Base-by-base conservation (phyloP, 116 monocot genomes). In the Trichopus zeylanicus region DNA sequence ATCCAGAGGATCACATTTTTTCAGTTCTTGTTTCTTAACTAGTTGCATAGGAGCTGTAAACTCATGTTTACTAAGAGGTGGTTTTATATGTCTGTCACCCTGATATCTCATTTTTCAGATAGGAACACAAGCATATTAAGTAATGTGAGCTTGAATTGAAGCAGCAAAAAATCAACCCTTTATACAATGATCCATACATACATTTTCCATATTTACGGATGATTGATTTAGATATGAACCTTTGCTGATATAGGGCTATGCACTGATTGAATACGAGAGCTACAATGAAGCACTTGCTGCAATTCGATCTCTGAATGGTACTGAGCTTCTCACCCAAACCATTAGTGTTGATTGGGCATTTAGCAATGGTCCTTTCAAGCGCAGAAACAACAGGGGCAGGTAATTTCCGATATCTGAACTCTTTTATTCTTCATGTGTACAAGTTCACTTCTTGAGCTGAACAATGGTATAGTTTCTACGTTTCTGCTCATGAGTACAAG, bases 291-390 rank as follows among this genome's bases (percentile, higher is more conserved):
- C 92, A 31, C 67, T 72, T 22, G 63, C 73, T 65, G 92, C 92
- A 27, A 88, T 92, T 52, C 61, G 68, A 63, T 26, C 68, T 46
- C 52, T 93, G 71, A 81, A 93, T 74, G 92, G 81, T 51, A 51
- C 88, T 23, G 84, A 73, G 63, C 73, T 92, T 47, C 71, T 87
- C 26, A 75, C 61, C 23, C 82, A 86, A 57, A 71, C 49, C 2
- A 77, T 92, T 33, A 71, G 66, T 46, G 92, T 84, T 69, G 92
- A 92, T 21, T 92, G 92, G 92, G 87, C 92, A 59, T 92, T 92
- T 76, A 84, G 92, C 68, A 84, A 81, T 59, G 92, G 92, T 30
- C 76, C 92, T 51, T 68, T 75, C 61, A 79, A 69, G 59, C 77
- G 80, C 32, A 79, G 91, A 54, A 80, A 74, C 61, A 39, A 52